Conservation (phyloP, 768 basidiomycete species). For the Xerocomellus intermedius region DNA sequence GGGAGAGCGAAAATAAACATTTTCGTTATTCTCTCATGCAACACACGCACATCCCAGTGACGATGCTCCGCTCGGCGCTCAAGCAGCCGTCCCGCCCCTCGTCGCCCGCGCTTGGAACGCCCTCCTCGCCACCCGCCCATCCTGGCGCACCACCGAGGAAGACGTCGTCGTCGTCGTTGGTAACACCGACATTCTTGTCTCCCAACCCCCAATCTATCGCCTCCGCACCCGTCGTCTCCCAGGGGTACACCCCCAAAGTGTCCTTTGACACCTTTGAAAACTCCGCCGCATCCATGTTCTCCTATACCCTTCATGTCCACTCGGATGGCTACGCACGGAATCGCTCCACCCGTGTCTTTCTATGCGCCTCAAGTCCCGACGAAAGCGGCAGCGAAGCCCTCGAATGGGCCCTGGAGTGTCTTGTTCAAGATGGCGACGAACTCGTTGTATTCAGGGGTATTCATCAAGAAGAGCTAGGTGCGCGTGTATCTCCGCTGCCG, state of each 20-base stretch:
- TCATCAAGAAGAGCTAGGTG: conserved; percentile 82
- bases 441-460: conserved; percentile 89
- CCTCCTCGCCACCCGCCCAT: conserved; percentile 28
- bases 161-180: conserved; percentile 17
- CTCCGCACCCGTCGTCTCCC: conserved; percentile 24
- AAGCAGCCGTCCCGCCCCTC: conserved; percentile 40
- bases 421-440: conserved; percentile 90
- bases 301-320: conserved; percentile 83
- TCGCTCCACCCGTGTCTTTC: conserved; percentile 79
- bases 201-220: conserved; percentile 17
- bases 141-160: conserved; percentile 14
- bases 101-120: conserved; percentile 10
- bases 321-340: conserved; percentile 75
- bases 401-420: conserved; percentile 86
- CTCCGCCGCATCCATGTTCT: conserved; percentile 77
- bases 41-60: conserved; percentile 12
- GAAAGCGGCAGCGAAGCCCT: conserved; percentile 87
- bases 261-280: conserved; percentile 90
- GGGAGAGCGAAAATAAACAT: conserved; percentile 6
- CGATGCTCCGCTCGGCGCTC: conserved; percentile 51
- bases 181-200: conserved; percentile 13
- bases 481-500: conserved; percentile 11
- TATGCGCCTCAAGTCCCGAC: conserved; percentile 85
- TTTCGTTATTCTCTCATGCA: background rate
- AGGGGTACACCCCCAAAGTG: conserved; percentile 46